Conservation (phyloP, 768 basidiomycete species). For the Pisolithus tinctorius region DNA sequence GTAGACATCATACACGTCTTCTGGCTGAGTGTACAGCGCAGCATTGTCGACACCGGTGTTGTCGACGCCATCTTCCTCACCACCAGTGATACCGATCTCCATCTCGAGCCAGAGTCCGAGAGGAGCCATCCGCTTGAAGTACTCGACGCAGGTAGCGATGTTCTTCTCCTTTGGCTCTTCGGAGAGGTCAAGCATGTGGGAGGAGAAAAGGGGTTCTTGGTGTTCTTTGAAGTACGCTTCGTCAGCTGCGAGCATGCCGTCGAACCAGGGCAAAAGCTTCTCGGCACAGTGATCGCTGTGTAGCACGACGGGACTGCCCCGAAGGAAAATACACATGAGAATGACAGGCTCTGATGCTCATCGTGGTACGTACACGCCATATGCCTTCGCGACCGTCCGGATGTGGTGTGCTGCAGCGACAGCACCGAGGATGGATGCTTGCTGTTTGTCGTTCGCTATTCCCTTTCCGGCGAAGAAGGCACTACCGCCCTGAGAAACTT, state of each 20-base stretch:
- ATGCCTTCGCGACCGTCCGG: slow-evolving; percentile 78
- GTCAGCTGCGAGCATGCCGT: slow-evolving; percentile 97
- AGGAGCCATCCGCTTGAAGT: slow-evolving; percentile 92
- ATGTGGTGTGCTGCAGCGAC: slow-evolving; percentile 89
- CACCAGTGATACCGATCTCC: slow-evolving; percentile 99
- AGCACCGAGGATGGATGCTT: slow-evolving; percentile 92
- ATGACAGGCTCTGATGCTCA: not conserved
- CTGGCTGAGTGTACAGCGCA: slow-evolving; percentile 93
- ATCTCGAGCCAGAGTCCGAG: slow-evolving; percentile 97
- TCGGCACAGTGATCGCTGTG: slow-evolving; percentile 99
- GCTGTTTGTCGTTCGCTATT: slow-evolving; percentile 88
- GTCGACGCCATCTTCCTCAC: slow-evolving; percentile 99
- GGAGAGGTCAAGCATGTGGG: slow-evolving; percentile 98
- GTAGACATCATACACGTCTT: slow-evolving; percentile 92
- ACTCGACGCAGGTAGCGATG: slow-evolving; percentile 87
- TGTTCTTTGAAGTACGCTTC: slow-evolving; percentile 89
- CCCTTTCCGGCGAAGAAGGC: slow-evolving; percentile 98
- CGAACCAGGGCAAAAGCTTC: slow-evolving; percentile 98
- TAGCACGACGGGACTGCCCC: slow-evolving; percentile 79
- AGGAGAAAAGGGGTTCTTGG: slow-evolving; percentile 84
- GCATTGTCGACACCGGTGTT: slow-evolving; percentile 94
- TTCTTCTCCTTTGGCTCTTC: slow-evolving; percentile 91
- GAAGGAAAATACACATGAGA: not conserved
- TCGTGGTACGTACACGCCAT: slow-evolving; percentile 72
- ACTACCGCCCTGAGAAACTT: slow-evolving; percentile 94